These are phyloP conservation scores for Lathyrus aphaca DNA, from an alignment of 306 rosid genomes.

Conservation along the genomic window DNA sequence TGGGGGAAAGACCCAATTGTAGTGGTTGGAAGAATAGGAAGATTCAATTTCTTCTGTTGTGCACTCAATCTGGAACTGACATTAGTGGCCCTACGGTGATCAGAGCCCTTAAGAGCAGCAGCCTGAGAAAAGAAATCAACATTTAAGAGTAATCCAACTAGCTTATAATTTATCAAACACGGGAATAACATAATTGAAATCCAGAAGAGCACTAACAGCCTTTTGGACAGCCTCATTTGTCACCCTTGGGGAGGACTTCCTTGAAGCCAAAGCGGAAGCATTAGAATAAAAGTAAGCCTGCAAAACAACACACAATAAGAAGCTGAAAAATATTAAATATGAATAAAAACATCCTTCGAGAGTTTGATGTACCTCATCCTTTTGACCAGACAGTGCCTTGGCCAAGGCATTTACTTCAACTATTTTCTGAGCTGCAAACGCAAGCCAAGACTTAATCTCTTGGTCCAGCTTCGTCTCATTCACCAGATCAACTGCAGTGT, in stretches of 20 bases:
- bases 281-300: conserved; percentile 75
- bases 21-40: conserved; percentile 85
- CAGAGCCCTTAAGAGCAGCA: conserved; percentile 76
- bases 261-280: conserved; percentile 72
- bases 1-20: conserved; percentile 92
- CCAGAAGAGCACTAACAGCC: conserved; percentile 56
- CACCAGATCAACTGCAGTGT: conserved; percentile 87
- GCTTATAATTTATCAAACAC: neutral
- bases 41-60: conserved; percentile 80
- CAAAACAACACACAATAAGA: conserved; percentile 37
- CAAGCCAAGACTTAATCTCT: conserved; percentile 88
- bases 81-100: conserved; percentile 67
- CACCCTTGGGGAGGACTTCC: conserved; percentile 84
- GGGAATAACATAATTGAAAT: conserved; percentile 17
- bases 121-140: conserved; percentile 51
- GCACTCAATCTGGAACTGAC: conserved; percentile 74
- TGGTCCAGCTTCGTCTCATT: conserved; percentile 75
- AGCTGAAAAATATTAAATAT: conserved; percentile 14
- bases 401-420: conserved; percentile 87
- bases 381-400: conserved; percentile 68
- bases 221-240: conserved; percentile 81
- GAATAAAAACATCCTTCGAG: neutral
- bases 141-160: conserved; percentile 30
- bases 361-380: conserved; percentile 55
- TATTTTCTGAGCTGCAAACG: conserved; percentile 87